Conservation (phyloP, 257 asterid species). For the Solanum pinnatisectum region DNA sequence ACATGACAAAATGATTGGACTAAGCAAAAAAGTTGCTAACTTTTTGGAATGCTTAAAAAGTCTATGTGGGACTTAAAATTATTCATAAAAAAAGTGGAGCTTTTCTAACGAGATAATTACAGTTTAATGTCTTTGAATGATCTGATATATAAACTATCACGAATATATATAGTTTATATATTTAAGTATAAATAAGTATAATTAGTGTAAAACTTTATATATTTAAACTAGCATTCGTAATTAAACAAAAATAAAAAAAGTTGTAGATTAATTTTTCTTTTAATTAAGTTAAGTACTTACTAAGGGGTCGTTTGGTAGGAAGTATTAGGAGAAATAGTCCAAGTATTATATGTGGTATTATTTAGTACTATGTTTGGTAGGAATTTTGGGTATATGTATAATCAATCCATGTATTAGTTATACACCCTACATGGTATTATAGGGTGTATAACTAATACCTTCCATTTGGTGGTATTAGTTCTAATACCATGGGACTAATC, state of each 20-base stretch:
- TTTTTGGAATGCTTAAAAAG: neutral
- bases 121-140: neutral
- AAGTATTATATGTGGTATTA: no score
- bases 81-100: neutral
- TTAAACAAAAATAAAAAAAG: neutral
- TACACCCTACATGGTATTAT: no score
- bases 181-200: neutral
- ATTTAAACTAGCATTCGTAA: neutral
- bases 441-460: no score
- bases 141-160: neutral
- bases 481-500: no score
- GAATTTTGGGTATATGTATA: no score
- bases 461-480: no score
- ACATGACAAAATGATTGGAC: constrained; percentile 1
- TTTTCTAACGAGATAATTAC: neutral
- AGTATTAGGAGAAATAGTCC: no score
- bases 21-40: neutral
- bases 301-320: no score
- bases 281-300: neutral
- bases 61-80: neutral
- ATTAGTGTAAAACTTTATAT: neutral
- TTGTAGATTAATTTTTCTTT: neutral
- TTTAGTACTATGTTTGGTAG: no score
- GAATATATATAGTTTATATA: neutral
- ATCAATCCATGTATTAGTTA: no score